A percentile compares a stretch with the other conserved stretches of the same genome.
phyloP scores from a whole-genome alignment of 345 rosid genomes.

The Trapa incisa region DNA sequence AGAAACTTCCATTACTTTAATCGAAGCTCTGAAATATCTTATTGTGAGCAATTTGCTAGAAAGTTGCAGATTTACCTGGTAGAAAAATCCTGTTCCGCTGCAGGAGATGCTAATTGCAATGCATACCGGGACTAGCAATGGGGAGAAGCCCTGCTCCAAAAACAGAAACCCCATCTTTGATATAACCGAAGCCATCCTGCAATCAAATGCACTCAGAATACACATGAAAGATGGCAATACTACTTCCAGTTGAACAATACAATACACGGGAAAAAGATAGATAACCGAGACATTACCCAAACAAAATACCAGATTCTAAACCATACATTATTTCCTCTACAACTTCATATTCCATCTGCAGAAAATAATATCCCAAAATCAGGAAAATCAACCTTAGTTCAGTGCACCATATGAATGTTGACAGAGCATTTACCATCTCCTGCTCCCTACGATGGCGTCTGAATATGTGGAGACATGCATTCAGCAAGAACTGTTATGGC shows the following conservation, averaged over 20 bases:
- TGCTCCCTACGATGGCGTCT: conserved; percentile 31
- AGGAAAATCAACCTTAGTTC: background rate
- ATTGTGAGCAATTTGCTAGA: background rate
- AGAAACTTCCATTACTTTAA: background rate
- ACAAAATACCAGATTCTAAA: conserved; percentile 86
- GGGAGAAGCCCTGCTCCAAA: conserved; percentile 67
- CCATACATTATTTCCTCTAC: conserved; percentile 97
- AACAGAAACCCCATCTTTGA: conserved; percentile 96
- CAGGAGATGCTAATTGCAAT: too few species aligned
- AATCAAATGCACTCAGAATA: conserved; percentile 7
- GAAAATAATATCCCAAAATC: conserved; percentile 1
- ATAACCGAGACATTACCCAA: conserved; percentile 45
- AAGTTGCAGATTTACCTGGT: conserved; percentile 1
- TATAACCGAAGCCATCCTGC: conserved; percentile 93
- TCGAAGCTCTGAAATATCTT: background rate
- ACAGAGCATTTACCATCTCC: conserved; percentile 40
- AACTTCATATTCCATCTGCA: conserved; percentile 78
- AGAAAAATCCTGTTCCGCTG: too few species aligned
- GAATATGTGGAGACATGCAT: conserved; percentile 82
- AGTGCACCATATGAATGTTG: background rate
- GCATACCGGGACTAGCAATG: too few species aligned
- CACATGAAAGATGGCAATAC: background rate
- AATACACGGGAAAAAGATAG: background rate
- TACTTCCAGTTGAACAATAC: background rate
- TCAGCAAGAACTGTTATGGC: conserved; percentile 48